These are phyloP conservation scores for Catunica adiposa DNA, from an alignment of 2,329 filamentous ascomycete genomes.

Conservation along the genomic window DNA sequence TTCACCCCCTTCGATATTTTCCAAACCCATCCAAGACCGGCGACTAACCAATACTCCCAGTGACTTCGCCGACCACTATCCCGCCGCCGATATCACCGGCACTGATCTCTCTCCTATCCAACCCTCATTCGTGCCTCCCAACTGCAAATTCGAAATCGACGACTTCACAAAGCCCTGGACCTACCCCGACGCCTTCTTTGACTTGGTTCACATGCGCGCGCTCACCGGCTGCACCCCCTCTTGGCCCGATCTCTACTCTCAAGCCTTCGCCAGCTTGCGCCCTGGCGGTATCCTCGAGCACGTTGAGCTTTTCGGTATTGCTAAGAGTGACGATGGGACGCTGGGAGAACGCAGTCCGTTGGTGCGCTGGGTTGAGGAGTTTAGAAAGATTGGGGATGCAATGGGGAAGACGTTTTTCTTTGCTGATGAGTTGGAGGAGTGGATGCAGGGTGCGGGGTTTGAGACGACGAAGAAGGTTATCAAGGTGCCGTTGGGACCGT, in stretches of 20 bases:
- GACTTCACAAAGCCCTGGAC: conserved; percentile 38
- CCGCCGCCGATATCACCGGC: conserved; percentile 31
- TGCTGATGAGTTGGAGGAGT: conserved; percentile 12
- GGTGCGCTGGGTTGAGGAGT: conserved; percentile 15
- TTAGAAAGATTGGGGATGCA: conserved; percentile 16
- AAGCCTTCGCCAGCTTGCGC: conserved; percentile 25
- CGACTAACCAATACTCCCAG: background rate
- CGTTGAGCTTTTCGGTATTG: conserved; percentile 13
- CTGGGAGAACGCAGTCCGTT: conserved; percentile 15
- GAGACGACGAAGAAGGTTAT: background rate
- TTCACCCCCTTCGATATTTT: background rate
- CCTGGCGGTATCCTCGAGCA: conserved; percentile 15
- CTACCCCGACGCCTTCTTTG: conserved; percentile 32
- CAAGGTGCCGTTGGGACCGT: conserved; percentile 16
- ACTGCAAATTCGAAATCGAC: conserved; percentile 48
- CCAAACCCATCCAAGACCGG: background rate
- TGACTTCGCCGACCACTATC: conserved; percentile 25
- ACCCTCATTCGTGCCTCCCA: conserved; percentile 39
- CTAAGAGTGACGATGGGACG: conserved; percentile 18
- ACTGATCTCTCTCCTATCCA: conserved; percentile 43
- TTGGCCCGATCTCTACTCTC: conserved; percentile 33
- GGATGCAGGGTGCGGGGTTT: background rate
- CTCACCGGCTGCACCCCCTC: conserved; percentile 37
- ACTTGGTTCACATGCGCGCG: conserved; percentile 41
- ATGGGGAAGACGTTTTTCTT: conserved; percentile 17